Evolutionary conservation across 768 basidiomycete genomes (phyloP).

Genomic region (Macrolepiota fuliginosa): DNA sequence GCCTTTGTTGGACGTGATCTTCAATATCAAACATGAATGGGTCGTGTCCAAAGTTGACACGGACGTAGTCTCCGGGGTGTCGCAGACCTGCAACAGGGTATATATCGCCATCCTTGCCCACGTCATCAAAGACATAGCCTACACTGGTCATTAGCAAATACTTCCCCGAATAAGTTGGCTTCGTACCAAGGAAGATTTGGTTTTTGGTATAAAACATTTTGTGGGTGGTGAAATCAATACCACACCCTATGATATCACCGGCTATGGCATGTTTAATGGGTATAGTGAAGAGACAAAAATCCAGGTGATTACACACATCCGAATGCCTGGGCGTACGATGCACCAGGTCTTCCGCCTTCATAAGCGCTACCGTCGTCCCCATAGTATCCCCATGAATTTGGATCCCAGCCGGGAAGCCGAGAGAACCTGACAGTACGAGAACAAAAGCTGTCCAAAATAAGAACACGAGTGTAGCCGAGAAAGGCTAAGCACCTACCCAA

Average conservation of each 20-base stretch:
- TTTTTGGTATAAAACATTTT: constrained; percentile 91
- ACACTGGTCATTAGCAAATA: constrained; percentile 11
- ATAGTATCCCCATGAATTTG: constrained; percentile 88
- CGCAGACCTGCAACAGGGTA: constrained; percentile 91
- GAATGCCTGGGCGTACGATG: constrained; percentile 74
- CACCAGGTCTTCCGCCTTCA: constrained; percentile 69
- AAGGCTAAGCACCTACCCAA: constrained; percentile 54
- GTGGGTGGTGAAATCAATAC: constrained; percentile 83
- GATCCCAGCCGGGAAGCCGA: constrained; percentile 85
- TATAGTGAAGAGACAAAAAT: not conserved
- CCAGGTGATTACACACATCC: constrained; percentile 53
- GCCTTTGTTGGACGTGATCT: constrained; percentile 72
- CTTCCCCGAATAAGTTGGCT: not conserved
- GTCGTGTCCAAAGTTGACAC: constrained; percentile 86
- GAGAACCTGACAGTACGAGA: constrained; percentile 61
- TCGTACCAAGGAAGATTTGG: constrained; percentile 62
- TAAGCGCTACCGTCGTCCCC: constrained; percentile 86
- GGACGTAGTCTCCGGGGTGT: constrained; percentile 72
- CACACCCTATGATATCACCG: constrained; percentile 88
- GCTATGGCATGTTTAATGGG: constrained; percentile 39
- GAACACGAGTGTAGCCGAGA: constrained; percentile 3
- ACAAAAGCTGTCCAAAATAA: constrained; percentile 51
- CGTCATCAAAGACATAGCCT: constrained; percentile 73
- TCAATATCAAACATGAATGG: constrained; percentile 92
- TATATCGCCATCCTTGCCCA: constrained; percentile 62